Conservation (phyloP, 2,329 filamentous ascomycete genomes). For the Fusarium brachygibbosum region DNA sequence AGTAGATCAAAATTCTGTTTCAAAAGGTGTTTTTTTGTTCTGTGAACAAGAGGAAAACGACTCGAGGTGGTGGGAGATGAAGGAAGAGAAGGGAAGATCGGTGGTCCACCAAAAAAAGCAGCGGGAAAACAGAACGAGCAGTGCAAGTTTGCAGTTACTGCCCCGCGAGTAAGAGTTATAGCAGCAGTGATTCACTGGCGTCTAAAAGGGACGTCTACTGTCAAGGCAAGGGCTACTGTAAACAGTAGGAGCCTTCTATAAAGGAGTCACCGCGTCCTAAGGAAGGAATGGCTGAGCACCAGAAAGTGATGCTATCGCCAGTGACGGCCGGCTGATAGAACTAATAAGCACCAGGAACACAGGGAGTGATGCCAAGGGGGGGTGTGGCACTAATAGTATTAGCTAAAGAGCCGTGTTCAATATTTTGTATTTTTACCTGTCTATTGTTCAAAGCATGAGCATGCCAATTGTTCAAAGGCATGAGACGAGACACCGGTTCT, state of each 20-base stretch:
- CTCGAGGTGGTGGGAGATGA: not conserved
- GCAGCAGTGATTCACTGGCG: not conserved
- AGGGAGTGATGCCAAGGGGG: too few relatives aligned
- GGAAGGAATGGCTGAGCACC: slow-evolving; percentile 3
- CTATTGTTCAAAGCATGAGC: not conserved
- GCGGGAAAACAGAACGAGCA: not conserved
- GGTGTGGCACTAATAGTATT: too few relatives aligned
- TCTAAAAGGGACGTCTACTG: not conserved
- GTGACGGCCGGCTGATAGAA: slow-evolving; percentile 1
- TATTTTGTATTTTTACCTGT: too few relatives aligned
- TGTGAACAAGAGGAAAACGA: too few relatives aligned
- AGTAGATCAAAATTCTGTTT: slow-evolving; percentile 12
- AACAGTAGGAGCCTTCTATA: not conserved
- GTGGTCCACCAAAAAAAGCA: not conserved
- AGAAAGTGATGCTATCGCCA: slow-evolving; percentile 12
- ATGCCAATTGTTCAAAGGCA: not conserved
- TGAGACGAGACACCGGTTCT: not conserved
- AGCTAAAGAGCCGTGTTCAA: too few relatives aligned
- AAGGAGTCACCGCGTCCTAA: not conserved
- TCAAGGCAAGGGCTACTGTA: not conserved
- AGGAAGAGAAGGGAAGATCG: not conserved
- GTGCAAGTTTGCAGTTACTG: not conserved
- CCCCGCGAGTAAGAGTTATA: not conserved
- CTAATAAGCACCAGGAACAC: not conserved
- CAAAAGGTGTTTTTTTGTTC: not conserved